Evolutionary conservation across 2,329 filamentous ascomycete species (phyloP), one percentile per base, ranked within the genome.

Genomic region (Aspergillus brasiliensis): DNA sequence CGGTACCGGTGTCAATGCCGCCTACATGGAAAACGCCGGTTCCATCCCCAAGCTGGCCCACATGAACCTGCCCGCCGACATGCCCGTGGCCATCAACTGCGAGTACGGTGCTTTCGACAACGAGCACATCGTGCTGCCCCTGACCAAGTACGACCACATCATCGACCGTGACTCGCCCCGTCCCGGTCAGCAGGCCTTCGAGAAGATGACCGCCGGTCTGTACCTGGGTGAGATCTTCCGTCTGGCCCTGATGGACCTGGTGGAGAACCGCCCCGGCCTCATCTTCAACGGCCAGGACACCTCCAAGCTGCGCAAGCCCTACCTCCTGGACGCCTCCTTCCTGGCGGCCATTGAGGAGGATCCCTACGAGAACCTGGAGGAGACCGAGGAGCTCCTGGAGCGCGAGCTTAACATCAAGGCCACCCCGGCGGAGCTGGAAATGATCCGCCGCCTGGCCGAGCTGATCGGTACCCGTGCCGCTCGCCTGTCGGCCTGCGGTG

Each of bases 21-120:
- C 95, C 40, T 99, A 99, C 81, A 96, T 99, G 90, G 95, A 99
- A 79, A 80, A 96, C 71, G 91, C 87, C 65, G 92, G 92, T 65
- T 91, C 89, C 11, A 92, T 99, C 65, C 94, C 93, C 65, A 99
- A 99, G 83, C 86, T 99, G 57, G 91, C 90, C 10, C 88, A 97
- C 80, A 86, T 96, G 83, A 95, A 96, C 71, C 85, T 98, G 38
- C 90, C 92, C 52, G 82, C 91, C 0, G 88, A 95, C 62, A 87
- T 87, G 62, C 92, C 89, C 49, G 96, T 97, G 84, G 92, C 92
- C 55, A 97, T 98, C 81, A 97, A 97, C 83, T 97, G 93, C 81
- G 94, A 98, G 77, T 97, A 93, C 86, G 94, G 94, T 66, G 93
- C 94, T 34, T 97, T 98, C 72, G 94, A 97, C 78, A 97, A 97